Base-by-base conservation (phyloP, 2,329 filamentous ascomycete genomes). In the Fusarium sp. region DNA sequence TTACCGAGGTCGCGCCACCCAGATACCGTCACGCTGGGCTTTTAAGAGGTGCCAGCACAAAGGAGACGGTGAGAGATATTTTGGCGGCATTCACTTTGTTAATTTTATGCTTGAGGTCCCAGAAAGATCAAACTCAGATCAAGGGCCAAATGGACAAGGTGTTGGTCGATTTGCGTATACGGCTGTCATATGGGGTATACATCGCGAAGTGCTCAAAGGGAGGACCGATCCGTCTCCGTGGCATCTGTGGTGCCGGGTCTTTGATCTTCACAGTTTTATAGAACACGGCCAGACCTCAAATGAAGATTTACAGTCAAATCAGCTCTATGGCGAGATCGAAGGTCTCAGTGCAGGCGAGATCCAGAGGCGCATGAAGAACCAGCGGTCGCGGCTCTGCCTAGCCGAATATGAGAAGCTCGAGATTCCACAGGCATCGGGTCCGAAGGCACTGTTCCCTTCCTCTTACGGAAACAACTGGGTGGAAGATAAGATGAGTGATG, bases 31-130 rank as follows among this genome's bases (percentile, higher is more conserved):
- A 12, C 75, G 71, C 1, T 78, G 76, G 76, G 38, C 32, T 2
- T 75, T 77, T 12, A 28, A 64, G 32, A 58, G 21, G 38, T 78
- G 74, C 30, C 25, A 60, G 1, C 71, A 69, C 19, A 5, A 21
- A 6, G 46, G 21, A 16, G 21, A 50, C 5, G n/a, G 50, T 5
- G 46, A 68, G 4, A 54, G 75, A 11, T 68, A 63, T 25, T 61
- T 78, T 32, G 76, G 76, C 6, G 76, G 76, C 6, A 52, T 77
- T 7, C 76, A 78, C 25, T 75, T 74, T 47, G 19, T 74, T 15
- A 56, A 64, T 12, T 62, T 78, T 21, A 32, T 33, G 3, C 56
- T 74, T 2, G 15, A 60, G 10, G 7, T 7, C 9, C 15, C 25
- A 4, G 12, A 12, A 15, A n/a, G 13, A 28, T 16, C 15, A 11